Evolutionary conservation across 1,139 yeast species (phyloP).

Genomic region (Hanseniaspora uvarum): DNA sequence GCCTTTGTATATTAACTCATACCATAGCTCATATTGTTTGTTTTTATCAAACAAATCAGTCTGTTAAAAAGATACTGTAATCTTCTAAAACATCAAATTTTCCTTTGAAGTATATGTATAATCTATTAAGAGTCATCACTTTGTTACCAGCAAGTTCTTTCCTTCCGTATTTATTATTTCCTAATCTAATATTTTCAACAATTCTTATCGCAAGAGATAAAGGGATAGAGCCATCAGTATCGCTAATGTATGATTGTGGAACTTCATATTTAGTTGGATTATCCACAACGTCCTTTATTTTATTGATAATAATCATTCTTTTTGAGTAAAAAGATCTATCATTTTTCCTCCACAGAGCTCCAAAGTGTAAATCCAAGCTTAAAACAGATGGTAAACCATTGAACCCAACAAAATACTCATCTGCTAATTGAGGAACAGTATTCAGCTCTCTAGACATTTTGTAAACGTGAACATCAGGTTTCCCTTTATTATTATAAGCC

Average conservation of each 20-base stretch:
- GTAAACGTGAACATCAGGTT: slow-evolving; percentile 19
- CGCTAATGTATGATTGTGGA: slow-evolving; percentile 18
- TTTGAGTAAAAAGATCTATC: slow-evolving; percentile 28
- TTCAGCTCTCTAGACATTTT: slow-evolving; percentile 25
- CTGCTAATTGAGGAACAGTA: slow-evolving; percentile 26
- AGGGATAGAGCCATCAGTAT: slow-evolving; percentile 16
- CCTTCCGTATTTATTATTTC: slow-evolving; percentile 24
- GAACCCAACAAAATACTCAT: slow-evolving; percentile 28
- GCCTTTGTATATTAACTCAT: not conserved
- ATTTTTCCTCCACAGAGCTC: slow-evolving; percentile 27
- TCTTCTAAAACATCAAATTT: slow-evolving; percentile 24
- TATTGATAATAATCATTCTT: slow-evolving; percentile 26
- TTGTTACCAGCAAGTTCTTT: slow-evolving; percentile 20
- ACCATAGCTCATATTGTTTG: not conserved
- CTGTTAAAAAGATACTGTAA: slow-evolving; percentile 23
- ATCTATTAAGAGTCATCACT: slow-evolving; percentile 24
- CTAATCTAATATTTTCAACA: slow-evolving; percentile 27
- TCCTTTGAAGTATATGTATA: slow-evolving; percentile 25
- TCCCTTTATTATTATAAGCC: slow-evolving; percentile 8
- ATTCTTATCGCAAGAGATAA: slow-evolving; percentile 25
- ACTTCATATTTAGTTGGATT: slow-evolving; percentile 24
- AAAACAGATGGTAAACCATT: slow-evolving; percentile 27
- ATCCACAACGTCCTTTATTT: slow-evolving; percentile 23
- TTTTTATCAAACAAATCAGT: not conserved
- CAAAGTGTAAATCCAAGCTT: slow-evolving; percentile 26